Evolutionary conservation across 352 stramenopile genomes (phyloP).

Genomic region (Phytopythium oedochilum): DNA sequence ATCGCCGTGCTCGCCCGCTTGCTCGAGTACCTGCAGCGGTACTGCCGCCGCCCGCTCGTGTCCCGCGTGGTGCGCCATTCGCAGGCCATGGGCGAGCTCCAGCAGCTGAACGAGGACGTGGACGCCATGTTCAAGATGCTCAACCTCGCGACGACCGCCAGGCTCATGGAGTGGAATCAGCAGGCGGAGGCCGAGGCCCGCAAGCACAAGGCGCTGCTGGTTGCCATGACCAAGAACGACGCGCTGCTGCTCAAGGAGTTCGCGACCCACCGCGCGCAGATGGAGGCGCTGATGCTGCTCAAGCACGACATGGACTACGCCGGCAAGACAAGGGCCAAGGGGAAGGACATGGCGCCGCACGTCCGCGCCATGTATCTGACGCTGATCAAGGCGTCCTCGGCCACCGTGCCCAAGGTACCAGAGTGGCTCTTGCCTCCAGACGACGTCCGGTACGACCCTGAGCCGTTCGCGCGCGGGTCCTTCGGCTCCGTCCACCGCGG

Average conservation of each 20-base stretch:
- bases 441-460: conserved; percentile 11
- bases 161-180: conserved; percentile 18
- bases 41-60: conserved; percentile 2
- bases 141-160: conserved; percentile 4
- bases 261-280: conserved; percentile 3
- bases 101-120: conserved; percentile 14
- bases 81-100: conserved; percentile 16
- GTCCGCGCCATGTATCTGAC: conserved; percentile 7
- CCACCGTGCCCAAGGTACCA: background rate
- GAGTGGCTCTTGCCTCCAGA: conserved; percentile 13
- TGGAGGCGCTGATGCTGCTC: conserved; percentile 14
- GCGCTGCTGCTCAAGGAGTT: conserved; percentile 7
- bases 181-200: conserved; percentile 9
- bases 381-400: conserved; percentile 3
- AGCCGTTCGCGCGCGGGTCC: conserved; percentile 12
- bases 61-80: conserved; percentile 1
- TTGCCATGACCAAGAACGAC: conserved; percentile 1
- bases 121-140: conserved; percentile 15
- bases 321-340: background rate
- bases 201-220: conserved; percentile 2
- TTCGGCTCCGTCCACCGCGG: conserved; percentile 13
- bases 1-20: background rate
- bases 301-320: conserved; percentile 11
- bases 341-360: conserved; percentile 3
- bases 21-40: conserved; percentile 1